Evolutionary conservation across 2,329 filamentous ascomycete species (phyloP).

Genomic region (Ophiostoma piceae): DNA sequence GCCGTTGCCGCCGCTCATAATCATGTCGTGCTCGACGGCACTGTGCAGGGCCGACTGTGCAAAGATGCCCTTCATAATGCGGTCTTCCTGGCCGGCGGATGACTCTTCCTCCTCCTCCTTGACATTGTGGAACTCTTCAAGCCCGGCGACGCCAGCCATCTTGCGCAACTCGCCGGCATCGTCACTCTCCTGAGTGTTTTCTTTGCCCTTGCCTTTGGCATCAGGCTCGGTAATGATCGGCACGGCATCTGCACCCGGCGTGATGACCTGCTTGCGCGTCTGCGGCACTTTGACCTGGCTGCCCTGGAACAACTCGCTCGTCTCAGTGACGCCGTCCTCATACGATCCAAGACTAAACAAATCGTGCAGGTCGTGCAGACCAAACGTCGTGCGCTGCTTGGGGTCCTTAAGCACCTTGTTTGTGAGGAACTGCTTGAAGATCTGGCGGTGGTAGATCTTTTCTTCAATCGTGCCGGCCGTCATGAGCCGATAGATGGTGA

Average conservation of each 20-base stretch:
- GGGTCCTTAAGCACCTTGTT: conserved; percentile 95
- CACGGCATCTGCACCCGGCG: conserved; percentile 31
- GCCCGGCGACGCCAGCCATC: conserved; percentile 53
- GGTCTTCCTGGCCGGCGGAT: conserved; percentile 55
- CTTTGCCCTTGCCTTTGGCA: not conserved
- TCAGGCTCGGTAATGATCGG: conserved; percentile 20
- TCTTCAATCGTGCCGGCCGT: conserved; percentile 97
- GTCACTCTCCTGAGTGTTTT: conserved; percentile 12
- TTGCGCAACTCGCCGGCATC: conserved; percentile 33
- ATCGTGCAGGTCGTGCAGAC: conserved; percentile 84
- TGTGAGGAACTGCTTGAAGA: conserved; percentile 96
- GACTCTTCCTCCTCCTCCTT: conserved; percentile 40
- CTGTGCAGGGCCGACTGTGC: conserved; percentile 79
- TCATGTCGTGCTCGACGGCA: conserved; percentile 89
- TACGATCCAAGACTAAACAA: conserved; percentile 74
- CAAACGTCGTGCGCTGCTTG: conserved; percentile 86
- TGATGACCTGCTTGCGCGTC: conserved; percentile 29
- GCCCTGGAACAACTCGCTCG: conserved; percentile 80
- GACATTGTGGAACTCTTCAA: conserved; percentile 54
- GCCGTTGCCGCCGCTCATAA: conserved; percentile 68
- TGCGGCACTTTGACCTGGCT: conserved; percentile 61
- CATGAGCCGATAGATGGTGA: conserved; percentile 97
- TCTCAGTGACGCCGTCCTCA: conserved; percentile 68
- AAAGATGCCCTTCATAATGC: conserved; percentile 85
- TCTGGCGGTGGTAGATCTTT: conserved; percentile 97